Percentiles rank a stretch among this genome's conserved stretches.
Evolutionary conservation across 768 basidiomycete species (phyloP).

Genomic region (Tulasnella sp.): DNA sequence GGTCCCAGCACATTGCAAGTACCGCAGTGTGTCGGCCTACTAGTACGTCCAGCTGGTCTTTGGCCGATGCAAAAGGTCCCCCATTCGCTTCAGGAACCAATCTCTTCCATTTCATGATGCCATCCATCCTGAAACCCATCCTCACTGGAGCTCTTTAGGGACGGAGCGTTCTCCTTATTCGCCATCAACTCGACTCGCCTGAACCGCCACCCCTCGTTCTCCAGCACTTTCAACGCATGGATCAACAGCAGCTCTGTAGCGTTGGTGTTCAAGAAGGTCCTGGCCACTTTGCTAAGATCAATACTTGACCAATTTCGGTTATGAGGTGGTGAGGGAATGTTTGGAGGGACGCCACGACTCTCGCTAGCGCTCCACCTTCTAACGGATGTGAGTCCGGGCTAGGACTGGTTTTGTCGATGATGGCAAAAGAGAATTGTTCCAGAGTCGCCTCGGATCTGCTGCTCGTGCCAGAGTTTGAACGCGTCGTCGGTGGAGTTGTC

Average conservation of each 20-base stretch:
- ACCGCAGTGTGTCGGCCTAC: slow-evolving; percentile 54
- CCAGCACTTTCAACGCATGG: slow-evolving; percentile 42
- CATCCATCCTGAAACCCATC: slow-evolving; percentile 65
- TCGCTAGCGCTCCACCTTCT: slow-evolving; percentile 50
- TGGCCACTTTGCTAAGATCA: slow-evolving; percentile 63
- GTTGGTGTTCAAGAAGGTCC: slow-evolving; percentile 63
- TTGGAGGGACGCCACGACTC: slow-evolving; percentile 56
- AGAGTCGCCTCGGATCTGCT: slow-evolving; percentile 46
- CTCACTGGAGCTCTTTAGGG: slow-evolving; percentile 57
- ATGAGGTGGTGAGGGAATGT: slow-evolving; percentile 49
- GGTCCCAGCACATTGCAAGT: slow-evolving; percentile 63
- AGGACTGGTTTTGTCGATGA: slow-evolving; percentile 56
- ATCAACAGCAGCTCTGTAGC: slow-evolving; percentile 50
- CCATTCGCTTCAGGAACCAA: slow-evolving; percentile 10
- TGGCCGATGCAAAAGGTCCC: slow-evolving; percentile 42
- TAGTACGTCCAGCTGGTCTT: slow-evolving; percentile 25
- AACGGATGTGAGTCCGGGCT: slow-evolving; percentile 38
- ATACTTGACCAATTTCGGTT: slow-evolving; percentile 60
- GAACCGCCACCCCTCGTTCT: slow-evolving; percentile 54
- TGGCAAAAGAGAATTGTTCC: slow-evolving; percentile 52
- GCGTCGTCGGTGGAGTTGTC: slow-evolving; percentile 17
- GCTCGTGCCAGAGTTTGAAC: slow-evolving; percentile 16
- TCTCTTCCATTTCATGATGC: slow-evolving; percentile 57
- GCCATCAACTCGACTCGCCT: slow-evolving; percentile 67
- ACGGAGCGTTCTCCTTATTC: slow-evolving; percentile 53